Base-by-base conservation (phyloP, 2,329 filamentous ascomycete species). In the Hirsutella minnesotensis region DNA sequence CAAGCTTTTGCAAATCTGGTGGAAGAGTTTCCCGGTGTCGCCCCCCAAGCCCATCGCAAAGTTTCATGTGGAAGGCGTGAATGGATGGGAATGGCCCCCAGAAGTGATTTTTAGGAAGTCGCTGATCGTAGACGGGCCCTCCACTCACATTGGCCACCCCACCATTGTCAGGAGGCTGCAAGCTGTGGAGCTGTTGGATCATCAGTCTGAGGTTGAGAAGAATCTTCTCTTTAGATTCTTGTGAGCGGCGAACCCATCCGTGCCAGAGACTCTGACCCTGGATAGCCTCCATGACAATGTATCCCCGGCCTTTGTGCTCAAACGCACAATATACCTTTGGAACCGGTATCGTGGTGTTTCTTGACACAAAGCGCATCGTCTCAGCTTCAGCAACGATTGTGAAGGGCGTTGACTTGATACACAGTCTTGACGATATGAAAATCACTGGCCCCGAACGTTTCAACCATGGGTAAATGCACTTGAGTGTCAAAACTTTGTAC, bases 1-100 rank as follows among this genome's bases (percentile, higher is more conserved):
- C 51, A 53, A 67, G 62, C 3, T 59, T 49, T 40, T 58, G 48
- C 18, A 63, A 43, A 0, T 55, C 54, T 44, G 15, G 53, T 46
- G 5, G 49, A 49, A 27, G 49, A 24, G 9, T 16, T 18, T 34
- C 33, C 15, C 21, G 10, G 37, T 38, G 20, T 3, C 12, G 37
- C 4, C 16, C 12, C 9, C 20, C 37, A 10, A 61, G n/a, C 4
- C 52, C 51, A 4, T 54, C 40, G 21, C 57, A 50, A 2, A 65
- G 46, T 49, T 53, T 54, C n/a, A 18, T 20, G 42, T 64, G 59
- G 27, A 63, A 64, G 9, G 55, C 55, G 1, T 56, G 49, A 2
- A 54, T 49, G 0, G 52, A 53, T 30, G 48, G 41, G 42, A 64
- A 65, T 0, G 61, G 62, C 0, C 60, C 61, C 33, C 52, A 51